phyloP scores from a whole-genome alignment of 2,329 filamentous ascomycete genomes.

The Balansia obtecta region DNA sequence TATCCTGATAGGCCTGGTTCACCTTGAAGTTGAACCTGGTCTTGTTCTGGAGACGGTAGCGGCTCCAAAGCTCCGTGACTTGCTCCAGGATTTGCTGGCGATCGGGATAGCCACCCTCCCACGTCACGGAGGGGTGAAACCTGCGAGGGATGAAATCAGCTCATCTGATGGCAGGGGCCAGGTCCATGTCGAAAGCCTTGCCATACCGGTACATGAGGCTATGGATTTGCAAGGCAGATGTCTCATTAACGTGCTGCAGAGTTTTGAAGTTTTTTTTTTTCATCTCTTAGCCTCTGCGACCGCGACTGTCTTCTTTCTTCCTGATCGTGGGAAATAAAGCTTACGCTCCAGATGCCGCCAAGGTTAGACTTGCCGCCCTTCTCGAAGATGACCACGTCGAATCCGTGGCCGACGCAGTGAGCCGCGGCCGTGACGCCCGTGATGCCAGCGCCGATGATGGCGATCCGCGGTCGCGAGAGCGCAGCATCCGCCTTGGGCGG shows the following conservation, averaged over 20 bases:
- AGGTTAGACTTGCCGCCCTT: slow-evolving; percentile 51
- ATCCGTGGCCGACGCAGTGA: slow-evolving; percentile 76
- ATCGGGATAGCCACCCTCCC: slow-evolving; percentile 64
- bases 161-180: neutral
- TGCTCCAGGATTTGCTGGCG: slow-evolving; percentile 64
- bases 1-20: slow-evolving; percentile 55
- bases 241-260: slow-evolving; percentile 61
- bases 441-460: slow-evolving; percentile 58
- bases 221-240: slow-evolving; percentile 72
- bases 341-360: slow-evolving; percentile 70
- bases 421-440: slow-evolving; percentile 68
- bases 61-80: slow-evolving; percentile 60
- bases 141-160: neutral
- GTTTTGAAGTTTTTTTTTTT: no score
- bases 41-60: slow-evolving; percentile 56
- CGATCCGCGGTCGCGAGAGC: slow-evolving; percentile 52
- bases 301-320: neutral
- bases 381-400: slow-evolving; percentile 72
- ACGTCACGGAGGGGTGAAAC: slow-evolving; percentile 70
- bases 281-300: no score
- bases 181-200: no score
- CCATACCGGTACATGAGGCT: slow-evolving; percentile 62
- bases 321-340: slow-evolving; percentile 13
- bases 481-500: slow-evolving; percentile 48
- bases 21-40: slow-evolving; percentile 63